Base-by-base conservation (phyloP, 495 filamentous ascomycete genomes). In the Aspergillus nidulans region DNA sequence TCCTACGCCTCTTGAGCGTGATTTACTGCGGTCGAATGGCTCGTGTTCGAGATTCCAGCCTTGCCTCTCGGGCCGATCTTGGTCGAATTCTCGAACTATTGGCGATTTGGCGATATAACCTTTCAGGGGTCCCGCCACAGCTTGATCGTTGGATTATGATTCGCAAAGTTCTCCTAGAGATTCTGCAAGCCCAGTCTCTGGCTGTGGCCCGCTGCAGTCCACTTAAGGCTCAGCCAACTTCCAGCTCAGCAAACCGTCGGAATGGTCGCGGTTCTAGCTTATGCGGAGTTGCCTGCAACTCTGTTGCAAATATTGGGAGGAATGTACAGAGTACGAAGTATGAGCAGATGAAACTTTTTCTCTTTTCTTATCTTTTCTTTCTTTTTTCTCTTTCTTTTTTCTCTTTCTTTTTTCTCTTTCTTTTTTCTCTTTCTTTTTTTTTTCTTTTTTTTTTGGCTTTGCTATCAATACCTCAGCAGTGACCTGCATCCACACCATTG, bases 1-100 rank as follows among this genome's bases (percentile, higher is more conserved):
- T 26, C 16, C 18, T 40, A 26, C 43, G 18, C 45, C 41, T 49
- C 43, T 55, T 32, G 52, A 48, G 49, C 34, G 10, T 30, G 52
- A 13, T 15, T 47, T 26, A 34, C 30, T 23, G 26, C 26, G 26
- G 30, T 34, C 9, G 13, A 46, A 39, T 20, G 42, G 30, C 20
- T 49, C 42, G 3, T 54, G 41, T 46, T 54, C 18, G 20, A 42
- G 39, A 39, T 43, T 19, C 24, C 38, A 45, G 26, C 16, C 50
- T 36, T 40, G 42, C 16, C 43, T 48, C 42, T 48, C 42, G 43
- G 52, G 42, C 52, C 52, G 52, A 55, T 38, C 43, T 41, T 36
- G 39, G 25, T 1, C 42, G 15, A 32, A 13, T 24, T 50, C 26
- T 26, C n/a, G 34, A 34, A 34, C 36, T 40, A 50, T 23, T 39